Base-by-base conservation (phyloP, 2,329 filamentous ascomycete genomes). In the Sporothrix brasiliensis region DNA sequence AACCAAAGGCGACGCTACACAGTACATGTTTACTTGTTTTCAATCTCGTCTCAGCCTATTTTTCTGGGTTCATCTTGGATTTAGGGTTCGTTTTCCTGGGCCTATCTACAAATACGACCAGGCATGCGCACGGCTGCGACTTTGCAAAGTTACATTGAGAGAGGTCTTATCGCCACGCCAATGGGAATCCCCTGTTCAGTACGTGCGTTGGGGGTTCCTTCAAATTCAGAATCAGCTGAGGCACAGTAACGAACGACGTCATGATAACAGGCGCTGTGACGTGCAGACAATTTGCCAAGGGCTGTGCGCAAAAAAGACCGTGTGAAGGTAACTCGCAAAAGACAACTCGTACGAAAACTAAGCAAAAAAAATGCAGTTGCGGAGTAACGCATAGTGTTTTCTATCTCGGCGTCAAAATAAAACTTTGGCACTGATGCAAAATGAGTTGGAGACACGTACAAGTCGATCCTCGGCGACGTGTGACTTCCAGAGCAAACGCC, bases 211-310 rank as follows among this genome's bases (percentile, higher is more conserved):
- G 34, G 56, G 56, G 34, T 24, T 44, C 56, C 44, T 61, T 61
- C 56, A 44, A 44, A 61, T 41, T 44, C 19, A 7, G 34, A 39
- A 13, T n/a, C 34, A 21, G 56, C 34, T 44, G 56, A 61, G n/a
- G 56, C 56, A 61, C 34, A 61, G 56, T 61, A 39, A 52, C 47
- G 60, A 47, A 65, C 50, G 58, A 69, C 58, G 58, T 56, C 54
- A 69, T 69, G 49, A 69, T 69, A 65, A 10, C 49, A 53, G 34
- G 21, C 21, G n/a, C 44, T 66, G 34, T 39, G 50, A 24, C 49
- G 67, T 24, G 44, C 68, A 54, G 49, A 30, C 41, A 24, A n/a
- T 9, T 66, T 14, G 60, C 60, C 60, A 49, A 63, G 60, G 60
- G 41, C 19, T 11, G 6, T 4, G 14, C 34, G 16, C 6, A 34